Evolutionary conservation across 2,329 filamentous ascomycete genomes (phyloP).

Genomic region (Arthrobotrys entomopaga): DNA sequence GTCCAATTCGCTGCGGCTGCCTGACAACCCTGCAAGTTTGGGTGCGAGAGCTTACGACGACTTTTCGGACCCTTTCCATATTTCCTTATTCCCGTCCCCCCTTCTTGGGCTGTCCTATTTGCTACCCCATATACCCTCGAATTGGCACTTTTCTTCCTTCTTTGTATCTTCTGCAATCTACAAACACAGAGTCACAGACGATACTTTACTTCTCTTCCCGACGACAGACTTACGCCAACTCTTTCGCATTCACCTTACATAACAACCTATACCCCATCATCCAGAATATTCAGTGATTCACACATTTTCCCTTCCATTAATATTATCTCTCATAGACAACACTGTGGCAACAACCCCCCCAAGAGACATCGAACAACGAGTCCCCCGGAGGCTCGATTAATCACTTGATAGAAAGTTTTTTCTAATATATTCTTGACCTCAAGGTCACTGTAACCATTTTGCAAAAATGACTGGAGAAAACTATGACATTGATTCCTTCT

Average conservation of each 20-base stretch:
- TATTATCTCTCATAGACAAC: not conserved
- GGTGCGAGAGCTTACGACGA: slow-evolving; percentile 54
- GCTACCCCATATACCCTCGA: slow-evolving; percentile 52
- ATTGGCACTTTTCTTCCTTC: slow-evolving; percentile 43
- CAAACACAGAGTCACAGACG: slow-evolving; percentile 43
- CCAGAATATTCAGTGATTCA: slow-evolving; percentile 41
- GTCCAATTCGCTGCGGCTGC: slow-evolving; percentile 54
- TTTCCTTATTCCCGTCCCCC: slow-evolving; percentile 53
- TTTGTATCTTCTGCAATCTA: slow-evolving; percentile 39
- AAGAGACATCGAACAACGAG: slow-evolving; percentile 22
- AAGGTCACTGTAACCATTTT: slow-evolving; percentile 18
- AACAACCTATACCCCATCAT: slow-evolving; percentile 38
- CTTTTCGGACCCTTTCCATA: slow-evolving; percentile 54
- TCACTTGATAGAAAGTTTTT: slow-evolving; percentile 34
- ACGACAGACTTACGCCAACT: slow-evolving; percentile 33
- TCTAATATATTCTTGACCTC: slow-evolving; percentile 15
- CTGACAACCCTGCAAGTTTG: slow-evolving; percentile 54
- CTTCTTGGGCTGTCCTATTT: slow-evolving; percentile 39
- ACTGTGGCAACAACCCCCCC: slow-evolving; percentile 51
- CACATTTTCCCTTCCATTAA: slow-evolving; percentile 12
- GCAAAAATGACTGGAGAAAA: slow-evolving; percentile 51
- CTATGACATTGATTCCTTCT: slow-evolving; percentile 56
- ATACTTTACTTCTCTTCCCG: slow-evolving; percentile 26
- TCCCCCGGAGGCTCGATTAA: slow-evolving; percentile 28
- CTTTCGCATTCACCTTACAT: slow-evolving; percentile 27